Evolutionary conservation across 2,329 filamentous ascomycete species (phyloP).

Genomic region (Gnomoniopsis smithogilvyi): DNA sequence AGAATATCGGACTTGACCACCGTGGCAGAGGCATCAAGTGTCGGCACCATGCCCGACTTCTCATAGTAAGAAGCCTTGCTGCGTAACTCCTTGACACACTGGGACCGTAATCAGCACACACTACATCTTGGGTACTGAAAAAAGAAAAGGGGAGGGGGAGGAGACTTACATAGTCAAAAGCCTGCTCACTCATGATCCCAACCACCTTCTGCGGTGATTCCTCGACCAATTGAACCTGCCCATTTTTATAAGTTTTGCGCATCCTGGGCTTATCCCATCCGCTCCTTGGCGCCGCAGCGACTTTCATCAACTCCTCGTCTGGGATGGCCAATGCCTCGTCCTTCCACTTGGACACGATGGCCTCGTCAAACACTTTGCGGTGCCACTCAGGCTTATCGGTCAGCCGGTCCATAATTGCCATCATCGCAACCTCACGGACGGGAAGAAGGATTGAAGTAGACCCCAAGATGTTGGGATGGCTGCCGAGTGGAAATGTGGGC

Average conservation of each 20-base stretch:
- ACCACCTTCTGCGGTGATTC: neutral
- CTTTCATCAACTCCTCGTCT: conserved; percentile 17
- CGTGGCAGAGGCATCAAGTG: conserved; percentile 8
- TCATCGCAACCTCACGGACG: conserved; percentile 14
- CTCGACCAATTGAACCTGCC: neutral
- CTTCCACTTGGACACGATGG: conserved; percentile 31
- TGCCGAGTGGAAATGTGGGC: conserved; percentile 1
- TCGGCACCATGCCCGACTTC: conserved; percentile 5
- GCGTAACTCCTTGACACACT: conserved; percentile 17
- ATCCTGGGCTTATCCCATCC: neutral
- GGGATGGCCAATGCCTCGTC: conserved; percentile 26
- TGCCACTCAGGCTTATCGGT: conserved; percentile 28
- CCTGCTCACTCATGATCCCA: conserved; percentile 29
- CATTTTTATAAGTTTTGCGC: neutral
- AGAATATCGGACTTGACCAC: conserved; percentile 13
- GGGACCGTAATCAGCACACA: neutral
- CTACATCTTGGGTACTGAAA: neutral
- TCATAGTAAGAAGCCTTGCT: conserved; percentile 15
- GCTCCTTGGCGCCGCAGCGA: conserved; percentile 2
- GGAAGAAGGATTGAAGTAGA: conserved; percentile 16
- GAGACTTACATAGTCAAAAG: conserved; percentile 12
- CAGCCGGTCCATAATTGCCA: conserved; percentile 13
- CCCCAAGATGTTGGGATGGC: conserved; percentile 1
- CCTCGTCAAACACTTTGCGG: conserved; percentile 30
- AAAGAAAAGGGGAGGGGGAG: too few species aligned